These are phyloP conservation scores for Phytophthora citrophthora DNA, from an alignment of 352 stramenopile species.

Conservation along the genomic window DNA sequence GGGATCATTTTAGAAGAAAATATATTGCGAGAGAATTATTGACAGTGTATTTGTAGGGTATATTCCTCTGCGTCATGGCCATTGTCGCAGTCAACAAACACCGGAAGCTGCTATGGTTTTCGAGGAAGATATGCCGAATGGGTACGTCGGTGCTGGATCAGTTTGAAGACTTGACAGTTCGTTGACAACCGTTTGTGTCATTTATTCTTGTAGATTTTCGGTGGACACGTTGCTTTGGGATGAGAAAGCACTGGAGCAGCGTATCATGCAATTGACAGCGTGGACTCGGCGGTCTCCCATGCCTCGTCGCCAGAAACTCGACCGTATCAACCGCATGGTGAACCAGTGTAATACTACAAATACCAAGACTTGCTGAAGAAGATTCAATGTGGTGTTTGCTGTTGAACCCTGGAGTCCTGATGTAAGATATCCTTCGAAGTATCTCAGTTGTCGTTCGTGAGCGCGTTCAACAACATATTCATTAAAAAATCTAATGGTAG, in stretches of 20 bases:
- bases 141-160: conserved; percentile 29
- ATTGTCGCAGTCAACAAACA: conserved; percentile 32
- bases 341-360: conserved; percentile 59
- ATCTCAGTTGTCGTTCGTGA: too few species aligned
- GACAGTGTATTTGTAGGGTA: conserved; percentile 46
- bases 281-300: conserved; percentile 65
- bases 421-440: neutral
- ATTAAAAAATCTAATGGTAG: too few species aligned
- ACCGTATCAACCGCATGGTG: conserved; percentile 73
- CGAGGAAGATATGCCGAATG: conserved; percentile 34
- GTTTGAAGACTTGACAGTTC: neutral
- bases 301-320: conserved; percentile 64
- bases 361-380: conserved; percentile 31
- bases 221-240: conserved; percentile 76
- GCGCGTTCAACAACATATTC: too few species aligned
- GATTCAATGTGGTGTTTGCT: conserved; percentile 16
- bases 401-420: neutral
- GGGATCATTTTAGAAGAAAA: neutral
- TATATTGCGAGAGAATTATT: neutral
- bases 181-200: neutral
- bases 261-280: conserved; percentile 65
- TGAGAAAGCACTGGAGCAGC: conserved; percentile 67
- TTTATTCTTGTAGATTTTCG: conserved; percentile 55
- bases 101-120: conserved; percentile 2
- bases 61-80: conserved; percentile 62